Conservation (phyloP, 352 stramenopile genomes). For the Blastocystis sp. region DNA sequence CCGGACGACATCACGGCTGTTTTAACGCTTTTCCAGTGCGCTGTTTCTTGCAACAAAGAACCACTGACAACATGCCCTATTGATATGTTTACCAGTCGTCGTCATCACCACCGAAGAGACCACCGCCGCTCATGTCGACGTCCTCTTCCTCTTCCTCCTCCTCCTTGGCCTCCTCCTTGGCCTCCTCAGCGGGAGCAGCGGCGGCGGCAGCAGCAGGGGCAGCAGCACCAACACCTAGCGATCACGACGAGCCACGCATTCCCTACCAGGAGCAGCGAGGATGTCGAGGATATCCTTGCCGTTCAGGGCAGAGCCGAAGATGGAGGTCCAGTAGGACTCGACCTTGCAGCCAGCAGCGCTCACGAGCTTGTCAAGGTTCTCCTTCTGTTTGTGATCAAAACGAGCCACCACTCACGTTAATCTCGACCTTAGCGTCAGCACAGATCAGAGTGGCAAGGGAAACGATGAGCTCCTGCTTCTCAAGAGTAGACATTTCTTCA, state of each 20-base stretch:
- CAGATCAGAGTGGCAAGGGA: slow-evolving; percentile 68
- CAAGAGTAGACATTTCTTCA: slow-evolving; percentile 67
- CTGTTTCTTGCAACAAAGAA: neutral
- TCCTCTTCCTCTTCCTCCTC: slow-evolving; percentile 63
- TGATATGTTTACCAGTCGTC: slow-evolving; percentile 70
- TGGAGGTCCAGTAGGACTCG: slow-evolving; percentile 53
- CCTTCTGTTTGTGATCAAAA: slow-evolving; percentile 35
- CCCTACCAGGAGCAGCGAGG: slow-evolving; percentile 40
- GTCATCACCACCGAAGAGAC: slow-evolving; percentile 44
- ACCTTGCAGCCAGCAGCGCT: slow-evolving; percentile 35
- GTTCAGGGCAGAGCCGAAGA: slow-evolving; percentile 27
- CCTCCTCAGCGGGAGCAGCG: slow-evolving; percentile 74
- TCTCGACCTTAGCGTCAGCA: slow-evolving; percentile 57
- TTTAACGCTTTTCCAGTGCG: neutral
- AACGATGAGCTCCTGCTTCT: slow-evolving; percentile 69
- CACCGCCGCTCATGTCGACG: slow-evolving; percentile 3
- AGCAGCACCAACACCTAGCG: slow-evolving; percentile 55
- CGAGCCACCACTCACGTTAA: neutral
- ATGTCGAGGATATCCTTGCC: slow-evolving; percentile 58
- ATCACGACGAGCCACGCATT: neutral
- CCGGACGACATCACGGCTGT: slow-evolving; percentile 45
- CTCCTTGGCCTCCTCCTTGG: slow-evolving; percentile 25
- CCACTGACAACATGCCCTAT: neutral
- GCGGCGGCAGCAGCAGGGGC: neutral
- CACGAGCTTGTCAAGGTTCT: slow-evolving; percentile 47